Evolutionary conservation across 108 stramenopile genomes (phyloP), one percentile per base, ranked within the genome.

Genomic region (Nitzschia inconspicua): DNA sequence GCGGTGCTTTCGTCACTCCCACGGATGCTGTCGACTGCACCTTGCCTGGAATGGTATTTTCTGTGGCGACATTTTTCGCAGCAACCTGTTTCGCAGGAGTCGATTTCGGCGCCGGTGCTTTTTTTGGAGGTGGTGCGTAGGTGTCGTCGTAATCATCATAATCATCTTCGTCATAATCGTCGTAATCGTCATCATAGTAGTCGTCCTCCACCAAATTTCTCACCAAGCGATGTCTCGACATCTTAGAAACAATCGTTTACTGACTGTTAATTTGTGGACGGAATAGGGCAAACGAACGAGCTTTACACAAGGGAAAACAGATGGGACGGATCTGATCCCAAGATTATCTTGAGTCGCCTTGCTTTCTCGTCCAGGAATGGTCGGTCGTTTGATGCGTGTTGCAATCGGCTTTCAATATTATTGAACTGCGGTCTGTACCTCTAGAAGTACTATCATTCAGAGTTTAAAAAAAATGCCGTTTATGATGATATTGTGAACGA

Each of bases 221-320:
- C 44, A 87, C 58, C 44, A 76, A 85, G 66, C 89, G 85, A 66
- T 91, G 89, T 20, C 89, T 69, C 16, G 84, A 85, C 89, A 91
- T 91, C 63, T n/a, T 72, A 2, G 18, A 19, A 4, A 4, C 18
- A 42, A 2, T 42, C 4, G 16, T 42, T 16, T 16, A 42, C 16
- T 42, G 41, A 4, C 19, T 2, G 16, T 16, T 19, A 16, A 19
- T 42, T 3, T 42, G 41, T 2, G 19, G 20, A 22, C 26, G 13
- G 44, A 46, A 46, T 46, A 8, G 44, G 24, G 23, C 19, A 4
- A 20, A 44, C 9, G 43, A 9, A 44, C 18, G 4, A 20, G 5
- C 19, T 8, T 46, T 22, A 16, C 41, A 4, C 18, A 42, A 27
- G 51, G 28, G 2, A 32, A 32, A 8, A 47, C 20, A 8, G 46